Percentiles rank a stretch among this genome's conserved stretches.
phyloP scores from a whole-genome alignment of 768 basidiomycete species.

The Serendipita sp. region DNA sequence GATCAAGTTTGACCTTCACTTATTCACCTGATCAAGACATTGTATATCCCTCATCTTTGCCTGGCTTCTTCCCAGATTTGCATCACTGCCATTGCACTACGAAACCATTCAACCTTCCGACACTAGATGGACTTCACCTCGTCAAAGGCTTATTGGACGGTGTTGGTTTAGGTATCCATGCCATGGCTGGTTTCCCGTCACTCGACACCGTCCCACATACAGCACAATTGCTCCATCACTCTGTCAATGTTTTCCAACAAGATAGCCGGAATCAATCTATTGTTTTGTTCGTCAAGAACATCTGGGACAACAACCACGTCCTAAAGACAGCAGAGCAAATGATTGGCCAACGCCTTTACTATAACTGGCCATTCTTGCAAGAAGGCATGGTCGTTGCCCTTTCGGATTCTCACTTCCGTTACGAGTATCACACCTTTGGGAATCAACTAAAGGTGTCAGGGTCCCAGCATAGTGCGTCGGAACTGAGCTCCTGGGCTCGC shows the following conservation, averaged over 20 bases:
- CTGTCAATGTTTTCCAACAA: slow-evolving; percentile 82
- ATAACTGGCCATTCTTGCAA: slow-evolving; percentile 89
- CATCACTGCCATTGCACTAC: slow-evolving; percentile 61
- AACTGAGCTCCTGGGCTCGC: slow-evolving; percentile 57
- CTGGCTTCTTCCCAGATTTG: slow-evolving; percentile 87
- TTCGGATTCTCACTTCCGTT: slow-evolving; percentile 75
- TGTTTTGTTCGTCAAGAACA: slow-evolving; percentile 70
- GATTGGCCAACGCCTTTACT: slow-evolving; percentile 62
- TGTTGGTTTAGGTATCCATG: slow-evolving; percentile 66
- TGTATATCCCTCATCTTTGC: slow-evolving; percentile 77
- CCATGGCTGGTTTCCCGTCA: slow-evolving; percentile 93
- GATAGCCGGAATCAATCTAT: slow-evolving; percentile 90
- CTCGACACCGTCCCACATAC: slow-evolving; percentile 75
- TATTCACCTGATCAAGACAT: slow-evolving; percentile 49
- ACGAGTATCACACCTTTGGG: slow-evolving; percentile 52
- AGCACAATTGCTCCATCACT: slow-evolving; percentile 62
- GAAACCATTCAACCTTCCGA: slow-evolving; percentile 79
- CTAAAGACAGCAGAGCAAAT: slow-evolving; percentile 60
- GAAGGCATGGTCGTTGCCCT: slow-evolving; percentile 79
- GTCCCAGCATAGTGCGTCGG: slow-evolving; percentile 57
- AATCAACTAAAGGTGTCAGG: slow-evolving; percentile 38
- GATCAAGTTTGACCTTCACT: slow-evolving; percentile 64
- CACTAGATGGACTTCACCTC: slow-evolving; percentile 66
- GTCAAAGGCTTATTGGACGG: slow-evolving; percentile 79
- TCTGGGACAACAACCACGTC: slow-evolving; percentile 46